Evolutionary conservation across 306 rosid species (phyloP), one percentile per base, ranked within the genome.

Genomic region (Cyclanthera cordifolia): DNA sequence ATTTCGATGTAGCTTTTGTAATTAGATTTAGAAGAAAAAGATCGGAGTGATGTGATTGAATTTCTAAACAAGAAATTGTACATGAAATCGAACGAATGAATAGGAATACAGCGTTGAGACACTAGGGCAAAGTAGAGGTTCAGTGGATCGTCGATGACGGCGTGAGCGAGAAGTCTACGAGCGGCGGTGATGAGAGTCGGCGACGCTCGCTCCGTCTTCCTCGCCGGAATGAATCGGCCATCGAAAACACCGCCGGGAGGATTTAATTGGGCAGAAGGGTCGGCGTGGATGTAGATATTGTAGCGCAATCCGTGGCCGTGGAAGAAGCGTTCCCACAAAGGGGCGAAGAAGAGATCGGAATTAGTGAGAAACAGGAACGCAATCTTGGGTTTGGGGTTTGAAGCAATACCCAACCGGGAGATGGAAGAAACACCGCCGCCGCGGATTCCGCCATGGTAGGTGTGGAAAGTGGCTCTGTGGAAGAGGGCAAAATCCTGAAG

Each of bases 341-440:
- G 88, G 34, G 88, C 60, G 70, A 87, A 87, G 16, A 82, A 25
- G 75, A 85, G 88, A 69, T 87, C 85, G 6, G 94, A 60, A 67
- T 85, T 87, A 0, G 94, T 87, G 70, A 87, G 90, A 70, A 87
- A 85, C 4, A 87, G 94, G 72, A 87, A 87, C 17, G 94, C 90
- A 54, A 87, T 82, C 50, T 87, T 87, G 45, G 90, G 86, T 2
- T 76, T 81, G 2, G 86, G 77, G 69, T 79, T 77, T 0, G 43
- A 16, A 28, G 78, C n/a, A 52, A 55, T 23, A 45, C 76, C 72
- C 13, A 82, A 47, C 50, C 57, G 82, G 9, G 73, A 71, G 8
- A 74, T 27, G 2, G 65, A 53, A n/a, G 74, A 56, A 56, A 49
- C 23, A 0, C 6, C 65, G 0, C 20, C 63, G 14, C 2, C 64